Base-by-base conservation (phyloP, 2,329 filamentous ascomycete genomes). In the Colletotrichum navitas region DNA sequence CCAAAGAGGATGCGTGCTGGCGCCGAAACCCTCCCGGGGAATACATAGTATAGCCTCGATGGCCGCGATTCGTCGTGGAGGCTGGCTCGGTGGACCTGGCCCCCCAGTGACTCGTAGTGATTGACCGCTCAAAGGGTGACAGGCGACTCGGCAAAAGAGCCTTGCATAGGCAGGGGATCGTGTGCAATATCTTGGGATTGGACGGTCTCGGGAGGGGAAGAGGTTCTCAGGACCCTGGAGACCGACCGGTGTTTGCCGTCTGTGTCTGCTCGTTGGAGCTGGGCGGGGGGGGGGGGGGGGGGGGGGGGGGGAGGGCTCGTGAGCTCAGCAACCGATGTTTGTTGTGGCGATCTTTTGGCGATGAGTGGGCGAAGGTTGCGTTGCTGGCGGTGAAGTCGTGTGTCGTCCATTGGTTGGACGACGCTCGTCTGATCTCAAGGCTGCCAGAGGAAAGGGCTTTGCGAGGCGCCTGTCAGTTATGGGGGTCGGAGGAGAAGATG, bases 161-260 rank as follows among this genome's bases (percentile, higher is more conserved):
- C 77, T 79, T 76, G 79, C 76, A 79, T 73, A 78, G 73, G 69
- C 72, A 74, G 43, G 68, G 78, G 76, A 77, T 77, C 76, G 77
- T 76, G 77, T 63, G 66, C 73, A 76, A 77, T 77, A 72, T 76
- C 67, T 63, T 75, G 62, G 77, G 71, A 80, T 79, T 80, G 78
- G 79, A 72, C 71, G 26, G 73, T 52, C 56, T 41, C 32, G 60
- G 45, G 63, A 61, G 63, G 63, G 66, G 32, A 63, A 24, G 56
- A 36, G 21, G 21, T 47, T 8, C 18, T 3, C 16, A 43, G 63
- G 60, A 36, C 26, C 29, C 24, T 14, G 11, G 26, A 36, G 45
- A 18, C 29, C 29, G 29, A 10, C 32, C 21, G 64, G 26, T 24
- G 49, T 26, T 34, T 61, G 62, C 47, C 12, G 39, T 49, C 45